Evolutionary conservation across 1,284 basidiomycete genomes (phyloP).

Genomic region (Volvariella surrecta): DNA sequence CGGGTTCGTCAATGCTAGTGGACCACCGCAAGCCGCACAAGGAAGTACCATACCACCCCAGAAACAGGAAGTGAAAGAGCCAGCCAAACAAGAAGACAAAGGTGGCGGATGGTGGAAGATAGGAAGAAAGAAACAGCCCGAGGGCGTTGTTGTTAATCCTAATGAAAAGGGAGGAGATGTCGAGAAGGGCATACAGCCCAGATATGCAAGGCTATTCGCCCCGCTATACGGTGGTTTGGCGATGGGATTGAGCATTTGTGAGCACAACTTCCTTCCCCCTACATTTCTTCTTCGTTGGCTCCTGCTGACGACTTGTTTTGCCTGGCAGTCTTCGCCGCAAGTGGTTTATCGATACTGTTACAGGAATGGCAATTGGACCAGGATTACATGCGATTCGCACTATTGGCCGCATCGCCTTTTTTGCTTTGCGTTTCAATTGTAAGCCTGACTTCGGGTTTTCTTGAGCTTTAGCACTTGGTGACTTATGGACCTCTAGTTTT

Average conservation of each 20-base stretch:
- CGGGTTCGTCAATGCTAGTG: too few species aligned
- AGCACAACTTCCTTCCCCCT: conserved; percentile 14
- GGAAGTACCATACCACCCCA: too few species aligned
- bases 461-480: conserved; percentile 1
- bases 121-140: not conserved
- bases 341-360: conserved; percentile 49
- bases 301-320: conserved; percentile 4
- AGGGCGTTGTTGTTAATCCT: conserved; percentile 17
- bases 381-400: conserved; percentile 50
- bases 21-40: too few species aligned
- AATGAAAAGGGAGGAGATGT: conserved; percentile 21
- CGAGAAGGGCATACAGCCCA: conserved; percentile 39
- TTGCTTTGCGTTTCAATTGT: conserved; percentile 70
- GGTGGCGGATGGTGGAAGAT: not conserved
- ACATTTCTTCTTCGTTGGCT: not conserved
- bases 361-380: conserved; percentile 64
- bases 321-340: conserved; percentile 51
- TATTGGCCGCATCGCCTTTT: conserved; percentile 57
- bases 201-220: conserved; percentile 54
- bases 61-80: conserved; percentile 23
- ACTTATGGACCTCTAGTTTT: conserved; percentile 32
- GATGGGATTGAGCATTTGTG: conserved; percentile 55
- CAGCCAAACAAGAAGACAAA: conserved; percentile 12
- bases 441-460: conserved; percentile 16
- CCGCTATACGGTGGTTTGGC: conserved; percentile 74